Conservation (phyloP, 129 eudicot species). For the Ambrosia artemisiifolia region DNA sequence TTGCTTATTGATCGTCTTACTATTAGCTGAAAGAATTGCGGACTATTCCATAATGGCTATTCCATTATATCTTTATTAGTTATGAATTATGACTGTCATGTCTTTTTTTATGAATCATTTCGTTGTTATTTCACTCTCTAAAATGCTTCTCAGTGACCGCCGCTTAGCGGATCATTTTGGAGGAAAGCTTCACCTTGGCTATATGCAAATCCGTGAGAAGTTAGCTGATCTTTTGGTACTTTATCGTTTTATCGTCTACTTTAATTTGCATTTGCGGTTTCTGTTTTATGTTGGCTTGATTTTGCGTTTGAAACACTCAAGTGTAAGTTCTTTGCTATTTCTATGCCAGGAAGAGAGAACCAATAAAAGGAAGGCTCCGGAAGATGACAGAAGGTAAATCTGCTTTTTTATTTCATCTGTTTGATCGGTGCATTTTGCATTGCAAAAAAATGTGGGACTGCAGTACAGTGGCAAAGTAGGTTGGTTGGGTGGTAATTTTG, state of each 20-base stretch:
- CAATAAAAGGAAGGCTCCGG: slow-evolving; percentile 64
- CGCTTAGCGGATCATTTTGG: slow-evolving; percentile 99
- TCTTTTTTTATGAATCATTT: slow-evolving; percentile 5
- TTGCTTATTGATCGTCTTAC: slow-evolving; percentile 73
- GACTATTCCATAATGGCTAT: slow-evolving; percentile 14
- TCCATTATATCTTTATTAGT: slow-evolving; percentile 8
- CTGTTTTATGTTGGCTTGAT: slow-evolving; percentile 6
- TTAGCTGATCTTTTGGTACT: slow-evolving; percentile 84
- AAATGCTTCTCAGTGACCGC: slow-evolving; percentile 73
- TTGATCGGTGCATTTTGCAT: not conserved
- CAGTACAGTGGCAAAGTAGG: too few relatives aligned
- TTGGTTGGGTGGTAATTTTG: too few relatives aligned
- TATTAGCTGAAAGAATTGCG: slow-evolving; percentile 41
- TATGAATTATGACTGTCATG: not conserved
- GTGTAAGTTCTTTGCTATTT: slow-evolving; percentile 18
- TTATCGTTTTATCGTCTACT: not conserved
- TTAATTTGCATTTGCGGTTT: not conserved
- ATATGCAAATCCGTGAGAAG: slow-evolving; percentile 98
- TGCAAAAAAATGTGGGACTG: not conserved
- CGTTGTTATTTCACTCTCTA: slow-evolving; percentile 3
- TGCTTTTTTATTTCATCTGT: not conserved
- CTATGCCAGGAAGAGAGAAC: slow-evolving; percentile 82
- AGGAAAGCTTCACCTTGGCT: slow-evolving; percentile 95
- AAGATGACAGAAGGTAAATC: slow-evolving; percentile 83
- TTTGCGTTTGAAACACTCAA: not conserved